Percentiles rank a stretch among this genome's conserved stretches.
Conservation (phyloP, 2,329 filamentous ascomycete species). For the Alternaria arborescens region DNA sequence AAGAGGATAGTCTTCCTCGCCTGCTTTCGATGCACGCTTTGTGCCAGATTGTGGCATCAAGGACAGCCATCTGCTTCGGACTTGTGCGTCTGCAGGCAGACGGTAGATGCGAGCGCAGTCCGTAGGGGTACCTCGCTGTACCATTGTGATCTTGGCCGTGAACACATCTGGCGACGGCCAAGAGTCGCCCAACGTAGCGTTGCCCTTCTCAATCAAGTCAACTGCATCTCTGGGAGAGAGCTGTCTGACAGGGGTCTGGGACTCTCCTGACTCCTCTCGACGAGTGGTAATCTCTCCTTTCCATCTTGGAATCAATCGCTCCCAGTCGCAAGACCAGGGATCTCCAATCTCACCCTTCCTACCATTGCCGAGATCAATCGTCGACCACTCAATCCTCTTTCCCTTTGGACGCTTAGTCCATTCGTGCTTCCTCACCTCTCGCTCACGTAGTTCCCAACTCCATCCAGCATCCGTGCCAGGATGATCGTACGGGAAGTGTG, state of each 20-base stretch:
- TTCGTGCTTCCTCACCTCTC: constrained; percentile 64
- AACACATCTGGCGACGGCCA: constrained; percentile 51
- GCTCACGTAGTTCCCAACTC: constrained; percentile 76
- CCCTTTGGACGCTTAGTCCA: constrained; percentile 85
- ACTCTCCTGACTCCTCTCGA: constrained; percentile 12
- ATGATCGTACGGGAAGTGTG: constrained; percentile 89
- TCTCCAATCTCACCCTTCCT: constrained; percentile 83
- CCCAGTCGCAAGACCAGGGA: constrained; percentile 87
- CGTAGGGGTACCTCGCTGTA: constrained; percentile 73
- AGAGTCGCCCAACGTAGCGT: not conserved
- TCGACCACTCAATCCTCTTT: constrained; percentile 78
- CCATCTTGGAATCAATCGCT: constrained; percentile 63
- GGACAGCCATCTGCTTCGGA: constrained; percentile 77
- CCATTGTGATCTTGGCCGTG: constrained; percentile 72
- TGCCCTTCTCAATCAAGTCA: constrained; percentile 16
- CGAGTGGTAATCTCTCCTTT: not conserved
- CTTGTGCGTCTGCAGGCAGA: constrained; percentile 68
- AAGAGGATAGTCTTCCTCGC: constrained; percentile 63
- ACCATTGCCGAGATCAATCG: constrained; percentile 75
- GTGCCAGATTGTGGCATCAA: constrained; percentile 55
- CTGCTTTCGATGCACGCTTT: constrained; percentile 30
- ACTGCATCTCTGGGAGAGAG: constrained; percentile 43
- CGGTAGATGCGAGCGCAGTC: constrained; percentile 85
- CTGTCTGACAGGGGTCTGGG: constrained; percentile 35
- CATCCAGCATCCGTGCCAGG: constrained; percentile 81